Percentiles rank a stretch among this genome's conserved stretches.
Evolutionary conservation across 2,329 filamentous ascomycete species (phyloP).

Genomic region (Pyricularia sp.): DNA sequence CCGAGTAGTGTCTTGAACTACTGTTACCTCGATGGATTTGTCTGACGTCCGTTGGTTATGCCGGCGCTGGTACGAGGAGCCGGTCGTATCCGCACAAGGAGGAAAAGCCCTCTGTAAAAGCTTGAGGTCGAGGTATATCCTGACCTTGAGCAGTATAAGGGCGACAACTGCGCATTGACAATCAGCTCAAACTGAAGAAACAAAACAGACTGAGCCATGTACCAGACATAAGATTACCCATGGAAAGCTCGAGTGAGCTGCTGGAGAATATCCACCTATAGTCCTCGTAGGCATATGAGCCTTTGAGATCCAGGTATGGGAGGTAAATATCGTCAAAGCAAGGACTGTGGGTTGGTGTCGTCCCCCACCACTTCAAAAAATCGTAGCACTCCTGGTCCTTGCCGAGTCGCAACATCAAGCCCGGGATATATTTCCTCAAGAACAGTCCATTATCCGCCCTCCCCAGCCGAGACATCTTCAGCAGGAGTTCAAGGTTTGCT

Average conservation of each 20-base stretch:
- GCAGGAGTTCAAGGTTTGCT: conserved; percentile 1
- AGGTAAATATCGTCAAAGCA: conserved; percentile 20
- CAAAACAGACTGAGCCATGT: neutral
- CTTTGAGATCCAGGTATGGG: conserved; percentile 21
- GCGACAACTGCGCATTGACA: neutral
- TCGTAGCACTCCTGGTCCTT: conserved; percentile 26
- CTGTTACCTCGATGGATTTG: neutral
- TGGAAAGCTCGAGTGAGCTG: neutral
- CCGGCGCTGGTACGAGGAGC: neutral
- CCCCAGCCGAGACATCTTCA: conserved; percentile 6
- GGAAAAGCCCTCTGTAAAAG: neutral
- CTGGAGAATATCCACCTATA: neutral
- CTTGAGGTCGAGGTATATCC: conserved; percentile 8
- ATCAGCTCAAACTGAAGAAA: neutral
- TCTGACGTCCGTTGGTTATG: neutral
- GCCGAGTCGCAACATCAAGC: conserved; percentile 17
- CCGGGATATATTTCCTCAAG: conserved; percentile 6
- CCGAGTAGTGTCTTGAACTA: neutral
- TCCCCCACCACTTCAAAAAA: conserved; percentile 33
- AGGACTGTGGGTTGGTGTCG: conserved; percentile 15
- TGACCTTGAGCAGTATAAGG: conserved; percentile 7
- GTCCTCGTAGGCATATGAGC: conserved; percentile 27
- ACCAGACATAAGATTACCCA: neutral
- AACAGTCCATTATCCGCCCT: conserved; percentile 6
- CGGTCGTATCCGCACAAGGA: neutral